A percentile compares a stretch with the other conserved stretches of the same genome.
phyloP scores from a whole-genome alignment of 164 flowering plant species.

The Piper longum region DNA sequence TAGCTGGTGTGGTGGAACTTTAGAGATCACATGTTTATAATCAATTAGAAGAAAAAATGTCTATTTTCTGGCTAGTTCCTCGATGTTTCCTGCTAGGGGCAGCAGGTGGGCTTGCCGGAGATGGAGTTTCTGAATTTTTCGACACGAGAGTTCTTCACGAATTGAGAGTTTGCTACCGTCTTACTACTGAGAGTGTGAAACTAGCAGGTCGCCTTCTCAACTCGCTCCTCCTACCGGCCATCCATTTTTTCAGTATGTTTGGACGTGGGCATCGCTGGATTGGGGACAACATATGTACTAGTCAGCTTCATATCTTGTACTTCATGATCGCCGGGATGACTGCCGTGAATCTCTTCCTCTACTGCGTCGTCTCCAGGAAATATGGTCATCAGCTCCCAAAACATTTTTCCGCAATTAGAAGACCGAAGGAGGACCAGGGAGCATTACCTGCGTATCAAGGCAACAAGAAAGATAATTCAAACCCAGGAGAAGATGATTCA shows the following conservation, averaged over 20 bases:
- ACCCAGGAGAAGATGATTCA: no score
- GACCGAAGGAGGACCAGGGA: no score
- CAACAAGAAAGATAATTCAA: no score
- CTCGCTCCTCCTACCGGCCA: slow-evolving; percentile 5
- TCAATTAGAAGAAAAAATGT: slow-evolving; percentile 9
- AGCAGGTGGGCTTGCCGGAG: slow-evolving; percentile 9
- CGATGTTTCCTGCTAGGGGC: slow-evolving; percentile 14
- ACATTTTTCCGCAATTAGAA: no score
- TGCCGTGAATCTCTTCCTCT: slow-evolving; percentile 9
- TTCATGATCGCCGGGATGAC: slow-evolving; percentile 3
- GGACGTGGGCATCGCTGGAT: slow-evolving; percentile 9
- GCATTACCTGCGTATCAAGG: no score
- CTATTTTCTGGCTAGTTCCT: slow-evolving; percentile 13
- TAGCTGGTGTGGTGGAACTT: slow-evolving; percentile 13
- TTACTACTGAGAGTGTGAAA: slow-evolving; percentile 8
- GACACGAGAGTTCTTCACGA: slow-evolving; percentile 8
- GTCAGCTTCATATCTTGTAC: slow-evolving; percentile 16
- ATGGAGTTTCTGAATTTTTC: slow-evolving; percentile 11
- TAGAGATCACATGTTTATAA: slow-evolving; percentile 5
- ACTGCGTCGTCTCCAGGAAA: background rate
- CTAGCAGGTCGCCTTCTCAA: slow-evolving; percentile 11
- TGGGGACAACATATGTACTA: slow-evolving; percentile 6
- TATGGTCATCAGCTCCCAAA: background rate
- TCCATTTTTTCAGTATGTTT: background rate
- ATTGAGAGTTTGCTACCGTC: slow-evolving; percentile 7